Conservation (phyloP, 495 filamentous ascomycete species). For the Recurvomyces mirabilis region DNA sequence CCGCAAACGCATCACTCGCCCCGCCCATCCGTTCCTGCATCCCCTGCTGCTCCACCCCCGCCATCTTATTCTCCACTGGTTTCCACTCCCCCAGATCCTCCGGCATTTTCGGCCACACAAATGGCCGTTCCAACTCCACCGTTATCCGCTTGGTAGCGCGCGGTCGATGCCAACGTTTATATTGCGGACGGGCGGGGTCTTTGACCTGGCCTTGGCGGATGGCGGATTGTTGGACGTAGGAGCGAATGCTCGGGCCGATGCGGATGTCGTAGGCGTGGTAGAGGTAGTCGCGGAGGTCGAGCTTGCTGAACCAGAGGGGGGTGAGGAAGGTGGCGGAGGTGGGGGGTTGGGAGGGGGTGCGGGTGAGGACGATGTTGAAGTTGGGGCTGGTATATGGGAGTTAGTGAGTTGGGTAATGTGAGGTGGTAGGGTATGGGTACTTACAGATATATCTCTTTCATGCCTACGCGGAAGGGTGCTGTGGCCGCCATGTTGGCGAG, state of each 20-base stretch:
- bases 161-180: conserved; percentile 43
- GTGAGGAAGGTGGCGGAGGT: conserved; percentile 75
- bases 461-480: conserved; percentile 23
- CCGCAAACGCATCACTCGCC: conserved; percentile 26
- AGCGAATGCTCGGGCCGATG: conserved; percentile 52
- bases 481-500: neutral
- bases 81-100: conserved; percentile 43
- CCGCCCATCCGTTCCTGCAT: conserved; percentile 16
- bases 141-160: conserved; percentile 77
- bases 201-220: conserved; percentile 38
- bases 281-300: conserved; percentile 85
- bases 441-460: conserved; percentile 32
- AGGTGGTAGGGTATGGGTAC: too few relatives aligned
- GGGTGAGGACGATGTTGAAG: conserved; percentile 64
- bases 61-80: conserved; percentile 43
- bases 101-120: conserved; percentile 66
- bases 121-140: conserved; percentile 70
- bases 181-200: conserved; percentile 10
- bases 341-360: conserved; percentile 57
- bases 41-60: conserved; percentile 29
- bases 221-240: conserved; percentile 61
- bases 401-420: too few relatives aligned
- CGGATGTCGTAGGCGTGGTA: conserved; percentile 60
- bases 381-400: conserved; percentile 50
- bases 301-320: conserved; percentile 79